Conservation (phyloP, 2,329 filamentous ascomycete genomes). For the Hypoxylon rubiginosum region DNA sequence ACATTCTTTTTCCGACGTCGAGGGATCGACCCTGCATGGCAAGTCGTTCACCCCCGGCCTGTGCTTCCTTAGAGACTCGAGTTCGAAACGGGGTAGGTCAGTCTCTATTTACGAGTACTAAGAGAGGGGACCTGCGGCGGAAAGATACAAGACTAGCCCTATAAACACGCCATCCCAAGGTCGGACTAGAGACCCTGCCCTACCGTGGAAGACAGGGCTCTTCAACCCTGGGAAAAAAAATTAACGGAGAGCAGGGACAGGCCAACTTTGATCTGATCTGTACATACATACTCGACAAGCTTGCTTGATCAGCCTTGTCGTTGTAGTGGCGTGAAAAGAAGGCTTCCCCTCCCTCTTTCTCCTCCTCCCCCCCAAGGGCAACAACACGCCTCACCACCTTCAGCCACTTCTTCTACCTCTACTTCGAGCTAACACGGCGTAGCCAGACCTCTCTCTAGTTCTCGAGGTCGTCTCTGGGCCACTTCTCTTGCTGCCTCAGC, state of each 20-base stretch:
- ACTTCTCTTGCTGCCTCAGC: conserved; percentile 34
- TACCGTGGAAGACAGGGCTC: conserved; percentile 41
- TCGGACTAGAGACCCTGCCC: conserved; percentile 47
- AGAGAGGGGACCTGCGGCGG: conserved; percentile 41
- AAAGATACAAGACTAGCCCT: conserved; percentile 47
- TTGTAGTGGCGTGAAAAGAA: conserved; percentile 49
- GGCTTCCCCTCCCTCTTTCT: conserved; percentile 45
- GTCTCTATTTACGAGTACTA: conserved; percentile 34
- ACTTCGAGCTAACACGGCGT: conserved; percentile 34
- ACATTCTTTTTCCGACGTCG: conserved; percentile 46
- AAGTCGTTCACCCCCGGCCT: conserved; percentile 46
- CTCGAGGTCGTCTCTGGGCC: conserved; percentile 23
- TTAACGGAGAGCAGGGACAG: conserved; percentile 44
- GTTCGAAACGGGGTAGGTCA: conserved; percentile 46
- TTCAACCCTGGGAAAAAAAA: conserved; percentile 45
- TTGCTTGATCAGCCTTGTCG: conserved; percentile 51
- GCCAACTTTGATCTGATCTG: conserved; percentile 45
- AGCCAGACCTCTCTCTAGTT: conserved; percentile 29
- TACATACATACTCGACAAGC: conserved; percentile 29
- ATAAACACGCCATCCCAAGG: conserved; percentile 50
- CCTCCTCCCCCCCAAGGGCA: conserved; percentile 43
- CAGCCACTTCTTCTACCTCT: conserved; percentile 46
- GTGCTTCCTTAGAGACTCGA: conserved; percentile 46
- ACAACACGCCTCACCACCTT: conserved; percentile 37
- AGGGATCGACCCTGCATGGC: conserved; percentile 53